Base-by-base conservation (phyloP, 441 rosid genomes). In the Mallotus japonicus region DNA sequence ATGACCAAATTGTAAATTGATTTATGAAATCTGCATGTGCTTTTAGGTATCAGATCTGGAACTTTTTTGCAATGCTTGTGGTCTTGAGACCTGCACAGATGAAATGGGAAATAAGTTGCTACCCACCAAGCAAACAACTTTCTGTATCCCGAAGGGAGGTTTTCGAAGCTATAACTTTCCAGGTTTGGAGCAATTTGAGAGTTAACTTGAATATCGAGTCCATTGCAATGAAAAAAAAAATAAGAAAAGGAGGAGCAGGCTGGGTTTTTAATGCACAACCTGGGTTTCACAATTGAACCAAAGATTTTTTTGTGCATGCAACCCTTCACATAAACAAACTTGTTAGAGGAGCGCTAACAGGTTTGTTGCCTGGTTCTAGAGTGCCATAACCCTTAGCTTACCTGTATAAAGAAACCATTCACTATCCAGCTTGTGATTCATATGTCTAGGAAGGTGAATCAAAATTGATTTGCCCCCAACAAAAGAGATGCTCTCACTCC, bases 21-120 rank as follows among this genome's bases (percentile, higher is more conserved):
- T 55, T 64, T 10, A 54, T 61, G 15, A 47, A 71, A 76, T 55
- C 49, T 67, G 75, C 40, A 4, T 69, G 9, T 57, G 46, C 70
- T 77, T 73, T 49, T 65, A 94, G 98, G 97, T 92, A 75, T 73
- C 86, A 34, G 92, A 92, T 67, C 74, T 83, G 77, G 89, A 90
- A 72, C 75, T 81, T n/a, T 72, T 94, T 62, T 92, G 98, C 86
- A 84, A 83, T 42, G 92, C 89, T 62, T 92, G 90, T 69, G 91
- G 96, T 72, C 92, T 94, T 19, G 78, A 88, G 84, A 85, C 82
- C 50, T 76, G 70, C 64, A 58, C 75, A 5, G 93, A 94, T 73
- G 85, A 84, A 34, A 75, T 68, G 42, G 93, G 95, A 78, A 81
- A 83, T 70, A 87, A 73, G 78, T 74, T 81, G 71, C 76, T 94